Conservation (phyloP, 202 grass and related monocot species). For the Schoenoplectus tabernaemontani region DNA sequence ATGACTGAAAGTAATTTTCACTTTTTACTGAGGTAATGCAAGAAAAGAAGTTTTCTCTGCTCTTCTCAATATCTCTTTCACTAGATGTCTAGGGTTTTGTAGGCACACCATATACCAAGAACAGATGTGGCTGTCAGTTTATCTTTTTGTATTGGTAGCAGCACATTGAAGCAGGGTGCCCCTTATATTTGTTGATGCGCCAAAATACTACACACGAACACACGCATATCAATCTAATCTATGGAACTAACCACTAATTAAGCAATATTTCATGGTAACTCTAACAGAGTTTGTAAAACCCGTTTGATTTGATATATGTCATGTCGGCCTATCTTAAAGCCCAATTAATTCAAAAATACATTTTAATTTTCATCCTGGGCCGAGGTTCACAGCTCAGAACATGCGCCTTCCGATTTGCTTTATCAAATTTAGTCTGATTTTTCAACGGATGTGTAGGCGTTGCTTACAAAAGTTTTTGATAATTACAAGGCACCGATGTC, state of each 20-base stretch:
- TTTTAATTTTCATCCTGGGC: neutral
- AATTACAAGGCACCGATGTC: too few species aligned
- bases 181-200: neutral
- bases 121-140: neutral
- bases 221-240: too few species aligned
- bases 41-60: neutral
- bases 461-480: too few species aligned
- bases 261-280: too few species aligned
- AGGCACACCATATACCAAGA: neutral
- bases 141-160: neutral
- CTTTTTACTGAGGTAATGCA: neutral
- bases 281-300: neutral
- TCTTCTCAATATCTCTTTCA: neutral
- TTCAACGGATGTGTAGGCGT: too few species aligned
- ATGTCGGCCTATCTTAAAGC: neutral
- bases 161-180: neutral
- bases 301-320: neutral
- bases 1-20: neutral
- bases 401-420: neutral
- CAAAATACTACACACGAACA: neutral
- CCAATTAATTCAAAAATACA: neutral
- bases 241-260: neutral
- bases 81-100: neutral
- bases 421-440: neutral
- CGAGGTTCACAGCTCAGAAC: neutral